phyloP scores from a whole-genome alignment of 495 filamentous ascomycete genomes.

The Hyaloscypha hepaticicola region DNA sequence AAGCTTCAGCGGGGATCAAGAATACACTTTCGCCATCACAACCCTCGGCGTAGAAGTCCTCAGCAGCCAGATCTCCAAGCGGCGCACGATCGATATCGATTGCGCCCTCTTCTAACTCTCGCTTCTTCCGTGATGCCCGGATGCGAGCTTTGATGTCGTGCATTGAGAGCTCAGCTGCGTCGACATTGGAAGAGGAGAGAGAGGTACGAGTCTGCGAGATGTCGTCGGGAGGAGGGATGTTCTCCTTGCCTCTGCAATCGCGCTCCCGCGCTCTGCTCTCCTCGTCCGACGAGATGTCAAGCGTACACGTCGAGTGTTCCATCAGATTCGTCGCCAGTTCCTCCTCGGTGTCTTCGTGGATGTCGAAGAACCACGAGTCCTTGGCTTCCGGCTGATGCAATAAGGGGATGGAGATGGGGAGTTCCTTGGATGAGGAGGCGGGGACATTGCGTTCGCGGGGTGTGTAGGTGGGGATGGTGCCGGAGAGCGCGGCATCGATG shows the following conservation, averaged over 20 bases:
- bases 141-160: slow-evolving; percentile 36
- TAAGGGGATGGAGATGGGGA: slow-evolving; percentile 5
- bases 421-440: neutral
- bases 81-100: slow-evolving; percentile 61
- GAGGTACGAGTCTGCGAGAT: slow-evolving; percentile 46
- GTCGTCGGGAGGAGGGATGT: slow-evolving; percentile 73
- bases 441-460: slow-evolving; percentile 28
- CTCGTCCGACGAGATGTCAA: slow-evolving; percentile 79
- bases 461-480: slow-evolving; percentile 59
- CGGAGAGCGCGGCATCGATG: slow-evolving; percentile 73
- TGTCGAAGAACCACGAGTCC: slow-evolving; percentile 85
- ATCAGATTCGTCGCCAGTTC: slow-evolving; percentile 88
- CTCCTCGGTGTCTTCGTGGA: slow-evolving; percentile 88
- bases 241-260: slow-evolving; percentile 81
- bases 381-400: slow-evolving; percentile 46
- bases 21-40: slow-evolving; percentile 22
- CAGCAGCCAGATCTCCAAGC: slow-evolving; percentile 65
- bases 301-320: slow-evolving; percentile 79
- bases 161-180: slow-evolving; percentile 36
- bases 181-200: slow-evolving; percentile 25
- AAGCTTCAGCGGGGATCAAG: slow-evolving; percentile 11
- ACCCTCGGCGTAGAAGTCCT: slow-evolving; percentile 71
- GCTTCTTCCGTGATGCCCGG: slow-evolving; percentile 8
- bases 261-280: slow-evolving; percentile 52
- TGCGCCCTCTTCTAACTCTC: slow-evolving; percentile 21